Conservation (phyloP, 768 basidiomycete genomes). For the Suillus weaverae region DNA sequence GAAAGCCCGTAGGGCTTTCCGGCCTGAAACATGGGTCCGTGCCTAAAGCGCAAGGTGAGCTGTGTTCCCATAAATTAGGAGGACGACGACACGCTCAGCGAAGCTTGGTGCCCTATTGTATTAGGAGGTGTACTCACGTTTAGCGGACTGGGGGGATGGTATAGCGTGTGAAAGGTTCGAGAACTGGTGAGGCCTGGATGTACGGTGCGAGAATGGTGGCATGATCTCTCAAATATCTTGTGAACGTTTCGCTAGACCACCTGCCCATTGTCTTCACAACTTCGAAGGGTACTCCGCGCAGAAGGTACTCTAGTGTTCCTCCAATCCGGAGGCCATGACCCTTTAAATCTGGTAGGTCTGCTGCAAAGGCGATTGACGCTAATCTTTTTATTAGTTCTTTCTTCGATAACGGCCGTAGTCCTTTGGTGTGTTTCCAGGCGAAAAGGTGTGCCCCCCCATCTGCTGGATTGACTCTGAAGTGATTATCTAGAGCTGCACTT, state of each 20-base stretch:
- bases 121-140: not conserved
- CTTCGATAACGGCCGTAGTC: constrained; percentile 27
- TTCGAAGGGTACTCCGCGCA: constrained; percentile 29
- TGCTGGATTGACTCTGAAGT: constrained; percentile 21
- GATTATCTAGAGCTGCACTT: constrained; percentile 19
- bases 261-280: constrained; percentile 32
- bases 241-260: constrained; percentile 34
- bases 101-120: constrained; percentile 3
- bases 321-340: constrained; percentile 27
- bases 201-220: constrained; percentile 25
- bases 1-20: not conserved
- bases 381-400: constrained; percentile 18
- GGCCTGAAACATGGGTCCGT: not conserved
- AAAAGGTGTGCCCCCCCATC: not conserved
- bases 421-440: constrained; percentile 8
- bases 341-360: not conserved
- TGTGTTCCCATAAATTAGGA: not conserved
- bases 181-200: constrained; percentile 14
- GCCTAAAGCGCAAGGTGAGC: not conserved
- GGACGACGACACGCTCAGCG: not conserved
- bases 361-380: constrained; percentile 9
- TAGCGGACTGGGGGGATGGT: constrained; percentile 2
- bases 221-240: constrained; percentile 30
- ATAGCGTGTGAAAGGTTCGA: constrained; percentile 7
- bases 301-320: constrained; percentile 26